Evolutionary conservation across 2,329 filamentous ascomycete genomes (phyloP).

Genomic region (Xylariomycetidae sp.): DNA sequence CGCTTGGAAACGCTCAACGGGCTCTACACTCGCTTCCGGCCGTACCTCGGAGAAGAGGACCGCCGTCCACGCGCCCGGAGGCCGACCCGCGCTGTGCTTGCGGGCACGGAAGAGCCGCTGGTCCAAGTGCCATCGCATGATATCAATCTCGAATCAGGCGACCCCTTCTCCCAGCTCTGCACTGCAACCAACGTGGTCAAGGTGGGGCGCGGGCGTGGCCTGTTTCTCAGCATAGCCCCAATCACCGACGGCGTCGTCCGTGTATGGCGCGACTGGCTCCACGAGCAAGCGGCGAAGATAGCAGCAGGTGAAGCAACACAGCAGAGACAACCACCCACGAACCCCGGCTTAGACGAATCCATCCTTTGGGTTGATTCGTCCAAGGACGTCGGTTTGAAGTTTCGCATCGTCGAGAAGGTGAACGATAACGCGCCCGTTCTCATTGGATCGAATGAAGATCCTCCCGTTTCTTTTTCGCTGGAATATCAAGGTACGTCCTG

Average conservation of each 20-base stretch:
- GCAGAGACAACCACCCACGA: slow-evolving; percentile 14
- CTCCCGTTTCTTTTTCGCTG: slow-evolving; percentile 63
- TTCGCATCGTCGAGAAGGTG: slow-evolving; percentile 53
- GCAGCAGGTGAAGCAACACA: slow-evolving; percentile 16
- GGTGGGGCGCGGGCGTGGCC: slow-evolving; percentile 50
- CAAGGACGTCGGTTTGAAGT: slow-evolving; percentile 61
- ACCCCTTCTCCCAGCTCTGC: slow-evolving; percentile 70
- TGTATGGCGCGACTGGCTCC: slow-evolving; percentile 68
- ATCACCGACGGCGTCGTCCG: slow-evolving; percentile 63
- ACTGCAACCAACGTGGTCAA: slow-evolving; percentile 63
- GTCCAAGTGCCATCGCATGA: slow-evolving; percentile 49
- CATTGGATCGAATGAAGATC: slow-evolving; percentile 52
- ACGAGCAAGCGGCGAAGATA: slow-evolving; percentile 28
- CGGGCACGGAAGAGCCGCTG: slow-evolving; percentile 15
- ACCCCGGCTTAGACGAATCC: slow-evolving; percentile 18
- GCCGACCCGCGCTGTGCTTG: slow-evolving; percentile 15
- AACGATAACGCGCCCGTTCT: slow-evolving; percentile 45
- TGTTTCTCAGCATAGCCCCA: slow-evolving; percentile 59
- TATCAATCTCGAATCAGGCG: slow-evolving; percentile 60
- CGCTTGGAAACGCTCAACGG: slow-evolving; percentile 37
- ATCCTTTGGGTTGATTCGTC: slow-evolving; percentile 64
- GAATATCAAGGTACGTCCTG: slow-evolving; percentile 60
- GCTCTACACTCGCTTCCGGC: slow-evolving; percentile 67
- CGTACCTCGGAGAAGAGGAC: slow-evolving; percentile 48
- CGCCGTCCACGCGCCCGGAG: slow-evolving; percentile 13